Evolutionary conservation across 2,329 filamentous ascomycete genomes (phyloP).

Genomic region (Clarireedia sp.): DNA sequence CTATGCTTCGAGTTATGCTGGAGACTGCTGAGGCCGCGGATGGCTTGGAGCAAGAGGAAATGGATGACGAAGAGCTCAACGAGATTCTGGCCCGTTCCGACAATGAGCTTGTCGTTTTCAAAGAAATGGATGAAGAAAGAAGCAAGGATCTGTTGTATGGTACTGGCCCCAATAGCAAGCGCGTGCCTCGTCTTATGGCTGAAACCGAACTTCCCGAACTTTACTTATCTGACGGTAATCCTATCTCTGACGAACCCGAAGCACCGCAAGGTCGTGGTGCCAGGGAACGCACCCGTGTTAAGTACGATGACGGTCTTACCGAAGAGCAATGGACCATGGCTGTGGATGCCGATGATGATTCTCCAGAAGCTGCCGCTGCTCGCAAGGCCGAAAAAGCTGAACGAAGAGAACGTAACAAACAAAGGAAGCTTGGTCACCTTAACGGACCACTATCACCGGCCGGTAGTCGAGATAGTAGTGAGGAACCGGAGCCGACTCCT

Average conservation of each 20-base stretch:
- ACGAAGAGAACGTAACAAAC: conserved; percentile 67
- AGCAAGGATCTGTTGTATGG: conserved; percentile 62
- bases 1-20: conserved; percentile 86
- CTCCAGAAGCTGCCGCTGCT: conserved; percentile 83
- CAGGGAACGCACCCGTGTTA: conserved; percentile 86
- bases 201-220: conserved; percentile 90
- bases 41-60: conserved; percentile 76
- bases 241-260: conserved; percentile 69
- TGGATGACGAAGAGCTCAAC: conserved; percentile 97
- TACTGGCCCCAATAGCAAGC: conserved; percentile 50
- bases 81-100: conserved; percentile 87
- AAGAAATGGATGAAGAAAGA: conserved; percentile 73
- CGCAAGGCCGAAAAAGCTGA: conserved; percentile 82
- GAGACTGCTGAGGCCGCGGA: conserved; percentile 71
- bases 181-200: conserved; percentile 69
- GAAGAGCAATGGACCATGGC: conserved; percentile 99
- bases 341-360: conserved; percentile 93
- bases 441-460: conserved; percentile 48
- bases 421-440: conserved; percentile 43
- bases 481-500: conserved; percentile 61
- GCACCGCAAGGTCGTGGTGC: conserved; percentile 81
- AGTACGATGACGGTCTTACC: conserved; percentile 93
- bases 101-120: conserved; percentile 69
- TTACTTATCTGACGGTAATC: conserved; percentile 80
- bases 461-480: conserved; percentile 74